These are phyloP conservation scores for Gossypium trilobum DNA, from an alignment of 441 rosid species.

Conservation along the genomic window DNA sequence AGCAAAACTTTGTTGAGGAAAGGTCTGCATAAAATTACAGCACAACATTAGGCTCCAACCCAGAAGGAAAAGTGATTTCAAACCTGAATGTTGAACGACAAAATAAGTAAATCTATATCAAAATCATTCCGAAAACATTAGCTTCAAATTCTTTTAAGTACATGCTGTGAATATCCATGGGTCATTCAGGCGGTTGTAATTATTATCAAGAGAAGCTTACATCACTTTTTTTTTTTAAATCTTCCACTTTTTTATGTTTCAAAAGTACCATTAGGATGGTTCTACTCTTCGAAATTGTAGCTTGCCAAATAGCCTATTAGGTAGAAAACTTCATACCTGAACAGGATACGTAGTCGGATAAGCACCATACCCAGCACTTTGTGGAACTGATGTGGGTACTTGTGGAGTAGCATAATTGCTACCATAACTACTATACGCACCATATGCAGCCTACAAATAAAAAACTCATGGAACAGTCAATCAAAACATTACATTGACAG, in stretches of 20 bases:
- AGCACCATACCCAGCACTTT: constrained; percentile 58
- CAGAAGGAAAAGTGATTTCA: background rate
- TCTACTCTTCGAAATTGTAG: background rate
- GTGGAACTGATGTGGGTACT: constrained; percentile 56
- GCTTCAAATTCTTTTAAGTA: background rate
- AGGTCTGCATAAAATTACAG: constrained; percentile 30
- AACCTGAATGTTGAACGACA: too few relatives aligned
- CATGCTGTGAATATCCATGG: background rate
- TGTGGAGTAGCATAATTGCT: constrained; percentile 58
- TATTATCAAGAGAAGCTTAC: background rate
- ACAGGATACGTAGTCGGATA: constrained; percentile 71
- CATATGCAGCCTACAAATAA: constrained; percentile 55
- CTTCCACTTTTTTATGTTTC: background rate
- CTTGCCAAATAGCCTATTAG: background rate
- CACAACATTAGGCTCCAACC: background rate
- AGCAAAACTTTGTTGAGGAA: constrained; percentile 68
- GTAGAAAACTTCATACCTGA: constrained; percentile 42
- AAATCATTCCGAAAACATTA: background rate
- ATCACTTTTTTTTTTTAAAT: background rate
- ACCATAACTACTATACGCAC: constrained; percentile 63
- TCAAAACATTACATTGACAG: too few relatives aligned
- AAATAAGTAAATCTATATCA: background rate
- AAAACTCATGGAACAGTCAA: background rate
- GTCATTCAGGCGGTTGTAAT: background rate
- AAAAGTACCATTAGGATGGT: background rate